Conservation (phyloP, 2,329 filamentous ascomycete genomes). For the Neonectria ditissima region DNA sequence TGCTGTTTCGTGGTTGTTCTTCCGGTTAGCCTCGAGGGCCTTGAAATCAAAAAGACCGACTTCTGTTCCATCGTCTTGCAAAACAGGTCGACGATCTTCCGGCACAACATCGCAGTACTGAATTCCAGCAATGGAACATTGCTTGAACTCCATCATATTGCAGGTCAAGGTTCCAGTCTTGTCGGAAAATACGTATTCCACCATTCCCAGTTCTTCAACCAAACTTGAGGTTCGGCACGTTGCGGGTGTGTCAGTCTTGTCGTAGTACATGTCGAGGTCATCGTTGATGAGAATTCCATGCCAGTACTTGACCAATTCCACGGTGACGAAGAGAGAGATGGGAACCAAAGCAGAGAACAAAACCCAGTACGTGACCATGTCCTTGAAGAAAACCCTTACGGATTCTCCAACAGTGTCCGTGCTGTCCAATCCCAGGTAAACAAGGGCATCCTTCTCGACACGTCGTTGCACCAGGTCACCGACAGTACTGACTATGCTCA, state of each 20-base stretch:
- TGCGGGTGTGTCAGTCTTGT: conserved; percentile 93
- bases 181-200: conserved; percentile 98
- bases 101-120: conserved; percentile 94
- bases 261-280: conserved; percentile 97
- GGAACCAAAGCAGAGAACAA: conserved; percentile 96
- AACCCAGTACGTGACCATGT: conserved; percentile 99
- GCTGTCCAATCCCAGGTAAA: conserved; percentile 77
- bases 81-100: conserved; percentile 85
- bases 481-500: conserved; percentile 91
- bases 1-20: conserved; percentile 63
- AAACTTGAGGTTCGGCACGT: conserved; percentile 96
- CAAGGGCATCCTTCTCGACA: conserved; percentile 70
- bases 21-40: conserved; percentile 76
- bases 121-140: conserved; percentile 91
- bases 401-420: conserved; percentile 66
- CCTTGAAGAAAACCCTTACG: conserved; percentile 87
- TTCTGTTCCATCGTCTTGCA: conserved; percentile 83
- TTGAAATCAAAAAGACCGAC: conserved; percentile 88
- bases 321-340: conserved; percentile 96
- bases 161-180: conserved; percentile 98
- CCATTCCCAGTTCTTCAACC: conserved; percentile 97
- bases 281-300: conserved; percentile 98
- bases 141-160: conserved; percentile 98
- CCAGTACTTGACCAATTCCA: conserved; percentile 98
- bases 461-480: conserved; percentile 87